Base-by-base conservation (phyloP, 2,329 filamentous ascomycete genomes). In the Penicillium sp. region DNA sequence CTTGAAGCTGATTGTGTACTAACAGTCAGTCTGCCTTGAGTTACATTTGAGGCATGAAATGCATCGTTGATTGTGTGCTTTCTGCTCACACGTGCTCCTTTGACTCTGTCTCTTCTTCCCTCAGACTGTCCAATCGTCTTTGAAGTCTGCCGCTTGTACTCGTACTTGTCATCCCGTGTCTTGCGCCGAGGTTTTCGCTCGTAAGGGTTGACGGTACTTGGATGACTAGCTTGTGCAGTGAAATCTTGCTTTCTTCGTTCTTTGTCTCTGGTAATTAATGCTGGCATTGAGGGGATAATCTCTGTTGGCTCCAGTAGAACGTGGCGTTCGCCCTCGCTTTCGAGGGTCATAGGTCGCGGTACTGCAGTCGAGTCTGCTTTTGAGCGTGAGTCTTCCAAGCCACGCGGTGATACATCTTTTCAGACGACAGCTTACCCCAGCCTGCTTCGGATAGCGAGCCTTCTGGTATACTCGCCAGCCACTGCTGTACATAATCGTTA, bases 81-180 rank as follows among this genome's bases (percentile, higher is more conserved):
- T 33, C 64, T 62, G 41, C 43, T 54, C 24, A 49, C 60, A 34
- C 52, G 32, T 46, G 58, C 27, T 42, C 47, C 41, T 52, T 61
- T 58, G 59, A 64, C 51, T 57, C 66, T 48, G 35, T 50, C 46
- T 34, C 43, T 47, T 25, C 50, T 48, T 32, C 33, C 33, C 12
- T 41, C 36, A 12, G 46, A 45, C 4, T 39, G 33, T 25, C 39
- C 12, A 35, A 48, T 47, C 8, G 11, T 43, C 7, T 36, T 28
- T 26, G 34, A 42, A 2, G 9, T 48, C 2, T 39, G 47, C 5
- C 46, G 46, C 39, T 71, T 71, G 9, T 70, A 70, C 27, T 81
- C 74, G 58, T 85, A 84, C 32, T 73, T 76, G 56, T 80, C 75
- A 25, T 72, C 66, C 43, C 73, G 75, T 12, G 79, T 83, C 63